Percentiles rank a stretch among this genome's conserved stretches.
Evolutionary conservation across 805 yeast genomes (phyloP).

Genomic region (Myxozyma vanderwaltii): DNA sequence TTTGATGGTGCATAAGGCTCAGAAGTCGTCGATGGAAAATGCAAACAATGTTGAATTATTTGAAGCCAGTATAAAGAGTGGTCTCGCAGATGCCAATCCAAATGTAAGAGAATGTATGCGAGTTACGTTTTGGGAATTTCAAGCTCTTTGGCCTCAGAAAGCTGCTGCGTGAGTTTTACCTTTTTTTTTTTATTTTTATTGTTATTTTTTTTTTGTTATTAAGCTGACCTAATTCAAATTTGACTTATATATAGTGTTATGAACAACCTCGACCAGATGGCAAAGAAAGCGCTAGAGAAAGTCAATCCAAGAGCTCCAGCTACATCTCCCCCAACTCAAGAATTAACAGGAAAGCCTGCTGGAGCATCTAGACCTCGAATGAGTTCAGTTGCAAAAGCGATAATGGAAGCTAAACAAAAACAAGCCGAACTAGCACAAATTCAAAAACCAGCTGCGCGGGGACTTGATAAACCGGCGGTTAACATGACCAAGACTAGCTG

Average conservation of each 20-base stretch:
- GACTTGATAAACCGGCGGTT: constrained; percentile 11
- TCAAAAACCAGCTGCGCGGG: background rate
- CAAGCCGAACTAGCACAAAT: background rate
- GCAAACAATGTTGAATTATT: constrained; percentile 48
- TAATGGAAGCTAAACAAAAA: constrained; percentile 8
- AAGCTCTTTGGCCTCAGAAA: constrained; percentile 54
- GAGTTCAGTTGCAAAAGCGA: constrained; percentile 8
- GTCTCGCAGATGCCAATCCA: constrained; percentile 78
- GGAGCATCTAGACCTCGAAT: background rate
- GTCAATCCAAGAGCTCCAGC: constrained; percentile 49
- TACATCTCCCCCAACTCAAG: background rate
- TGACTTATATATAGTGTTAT: constrained; percentile 37
- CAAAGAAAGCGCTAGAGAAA: constrained; percentile 63
- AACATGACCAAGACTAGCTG: constrained; percentile 1
- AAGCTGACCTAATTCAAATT: constrained; percentile 38
- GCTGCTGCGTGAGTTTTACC: constrained; percentile 45
- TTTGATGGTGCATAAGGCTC: constrained; percentile 53
- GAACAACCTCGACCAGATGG: constrained; percentile 48
- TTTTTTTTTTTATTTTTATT: constrained; percentile 31
- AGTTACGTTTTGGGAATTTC: constrained; percentile 70
- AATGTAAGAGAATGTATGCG: constrained; percentile 76
- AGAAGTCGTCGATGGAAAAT: constrained; percentile 41
- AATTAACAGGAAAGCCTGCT: background rate
- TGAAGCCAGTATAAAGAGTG: constrained; percentile 56
- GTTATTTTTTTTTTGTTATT: constrained; percentile 24